Base-by-base conservation (phyloP, 1,284 basidiomycete species). In the Trametes polyzona region DNA sequence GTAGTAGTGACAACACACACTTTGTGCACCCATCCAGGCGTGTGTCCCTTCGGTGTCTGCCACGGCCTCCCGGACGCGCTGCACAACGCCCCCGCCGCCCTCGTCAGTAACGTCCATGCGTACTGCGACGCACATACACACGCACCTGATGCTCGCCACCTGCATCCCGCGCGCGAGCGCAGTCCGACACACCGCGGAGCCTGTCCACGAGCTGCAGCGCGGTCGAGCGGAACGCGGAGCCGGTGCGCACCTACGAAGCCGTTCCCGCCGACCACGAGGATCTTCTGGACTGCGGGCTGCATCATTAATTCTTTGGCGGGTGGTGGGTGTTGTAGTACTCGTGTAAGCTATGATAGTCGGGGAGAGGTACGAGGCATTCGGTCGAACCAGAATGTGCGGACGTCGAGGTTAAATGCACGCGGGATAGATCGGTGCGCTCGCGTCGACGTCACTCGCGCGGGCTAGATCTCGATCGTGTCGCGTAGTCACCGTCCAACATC, bases 251-350 rank as follows among this genome's bases (percentile, higher is more conserved):
- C 95, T 63, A 98, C 86, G 77, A 96, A 98, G 12, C 96, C 95
- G 73, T 97, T 97, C 29, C 95, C 95, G 17, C 96, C 96, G 1
- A 97, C 85, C 29, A 98, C 94, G 8, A 96, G 83, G 57, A 97
- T 81, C 69, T 80, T 86, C 61, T 81, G 83, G 60, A 79, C 62
- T 58, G 79, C 63, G 52, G 67, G 56, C 36, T 67, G 59, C 70
- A 71, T 72, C 32, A 19, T 40, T 6, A 17, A 9, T 4, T 12
- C 33, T 39, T 12, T 23, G 3, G 11, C 19, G 29, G 33, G 27
- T n/a, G n/a, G 4, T 23, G 16, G 14, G 24, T 42, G 6, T 2
- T 27, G 30, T 11, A 16, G 11, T 3, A 19, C n/a, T n/a, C n/a
- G 30, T 19, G 23, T n/a, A 14, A 47, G 29, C 4, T 21, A 35